Percentiles rank a stretch among this genome's conserved stretches.
phyloP scores from a whole-genome alignment of 2,329 filamentous ascomycete species.

The Botrytis tulipae region DNA sequence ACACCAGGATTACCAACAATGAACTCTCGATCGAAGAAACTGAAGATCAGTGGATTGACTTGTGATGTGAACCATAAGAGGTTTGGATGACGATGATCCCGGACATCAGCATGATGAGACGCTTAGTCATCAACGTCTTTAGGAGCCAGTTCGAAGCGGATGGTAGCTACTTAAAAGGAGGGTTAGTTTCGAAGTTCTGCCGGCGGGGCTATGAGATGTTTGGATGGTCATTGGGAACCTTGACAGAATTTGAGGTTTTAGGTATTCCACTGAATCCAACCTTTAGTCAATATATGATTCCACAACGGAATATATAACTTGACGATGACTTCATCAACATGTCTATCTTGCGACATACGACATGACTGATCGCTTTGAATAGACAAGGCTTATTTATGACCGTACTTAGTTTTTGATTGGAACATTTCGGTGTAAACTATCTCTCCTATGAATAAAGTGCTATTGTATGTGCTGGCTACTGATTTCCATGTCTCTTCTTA shows the following conservation, averaged over 20 bases:
- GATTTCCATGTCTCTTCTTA: neutral
- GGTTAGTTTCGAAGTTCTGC: neutral
- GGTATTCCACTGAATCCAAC: too few species aligned
- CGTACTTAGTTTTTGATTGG: neutral
- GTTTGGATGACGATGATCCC: neutral
- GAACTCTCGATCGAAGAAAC: too few species aligned
- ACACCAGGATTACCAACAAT: neutral
- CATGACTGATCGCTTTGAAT: neutral
- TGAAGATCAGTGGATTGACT: neutral
- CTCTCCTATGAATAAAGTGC: neutral
- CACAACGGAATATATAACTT: too few species aligned
- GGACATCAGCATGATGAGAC: neutral
- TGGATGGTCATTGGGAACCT: rapidly evolving
- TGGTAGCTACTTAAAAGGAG: neutral
- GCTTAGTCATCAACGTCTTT: neutral
- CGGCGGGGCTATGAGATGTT: too few species aligned
- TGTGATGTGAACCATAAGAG: neutral
- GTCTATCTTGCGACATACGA: neutral
- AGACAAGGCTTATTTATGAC: neutral
- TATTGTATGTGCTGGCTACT: neutral
- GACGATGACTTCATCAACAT: too few species aligned
- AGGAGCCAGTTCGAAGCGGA: neutral
- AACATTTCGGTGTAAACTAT: neutral
- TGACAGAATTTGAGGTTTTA: too few species aligned
- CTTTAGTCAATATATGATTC: too few species aligned